A percentile compares a stretch with the other conserved stretches of the same genome.
Conservation (phyloP, 1,139 yeast species). For the Candida pseudoviswanathii region DNA sequence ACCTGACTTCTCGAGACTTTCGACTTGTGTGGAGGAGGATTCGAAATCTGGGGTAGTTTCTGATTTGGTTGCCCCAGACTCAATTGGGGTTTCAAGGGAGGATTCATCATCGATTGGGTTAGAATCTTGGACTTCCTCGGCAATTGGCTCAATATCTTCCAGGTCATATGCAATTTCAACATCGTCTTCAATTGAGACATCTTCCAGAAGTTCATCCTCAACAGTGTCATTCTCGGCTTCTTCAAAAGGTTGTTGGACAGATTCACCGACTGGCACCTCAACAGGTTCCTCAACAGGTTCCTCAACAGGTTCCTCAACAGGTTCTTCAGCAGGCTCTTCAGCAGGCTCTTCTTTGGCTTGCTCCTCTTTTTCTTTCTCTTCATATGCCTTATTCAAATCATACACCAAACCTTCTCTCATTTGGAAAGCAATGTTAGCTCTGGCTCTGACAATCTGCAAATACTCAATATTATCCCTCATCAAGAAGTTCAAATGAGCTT, state of each 20-base stretch:
- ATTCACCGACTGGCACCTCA: slow-evolving; percentile 4
- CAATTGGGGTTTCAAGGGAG: background rate
- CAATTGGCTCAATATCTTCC: slow-evolving; percentile 1
- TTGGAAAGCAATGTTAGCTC: slow-evolving; percentile 82
- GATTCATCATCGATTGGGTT: background rate
- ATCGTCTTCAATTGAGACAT: background rate
- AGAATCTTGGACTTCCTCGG: background rate
- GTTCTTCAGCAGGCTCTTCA: slow-evolving; percentile 12
- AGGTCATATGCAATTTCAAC: slow-evolving; percentile 3
- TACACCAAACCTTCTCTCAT: slow-evolving; percentile 52
- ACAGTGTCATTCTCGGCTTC: slow-evolving; percentile 4
- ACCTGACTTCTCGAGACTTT: background rate
- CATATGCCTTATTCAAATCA: slow-evolving; percentile 9
- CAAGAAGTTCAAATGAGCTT: slow-evolving; percentile 60
- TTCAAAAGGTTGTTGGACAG: slow-evolving; percentile 1
- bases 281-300: background rate
- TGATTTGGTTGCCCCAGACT: background rate
- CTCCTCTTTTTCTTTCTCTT: background rate
- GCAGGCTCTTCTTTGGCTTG: slow-evolving; percentile 12
- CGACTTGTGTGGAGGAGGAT: background rate
- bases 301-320: background rate
- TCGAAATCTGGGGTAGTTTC: slow-evolving; percentile 1
- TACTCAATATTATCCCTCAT: slow-evolving; percentile 72
- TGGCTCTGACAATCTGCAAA: slow-evolving; percentile 71
- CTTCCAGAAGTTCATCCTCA: slow-evolving; percentile 4